Conservation (phyloP, 352 stramenopile genomes). For the Pythium monospermum region DNA sequence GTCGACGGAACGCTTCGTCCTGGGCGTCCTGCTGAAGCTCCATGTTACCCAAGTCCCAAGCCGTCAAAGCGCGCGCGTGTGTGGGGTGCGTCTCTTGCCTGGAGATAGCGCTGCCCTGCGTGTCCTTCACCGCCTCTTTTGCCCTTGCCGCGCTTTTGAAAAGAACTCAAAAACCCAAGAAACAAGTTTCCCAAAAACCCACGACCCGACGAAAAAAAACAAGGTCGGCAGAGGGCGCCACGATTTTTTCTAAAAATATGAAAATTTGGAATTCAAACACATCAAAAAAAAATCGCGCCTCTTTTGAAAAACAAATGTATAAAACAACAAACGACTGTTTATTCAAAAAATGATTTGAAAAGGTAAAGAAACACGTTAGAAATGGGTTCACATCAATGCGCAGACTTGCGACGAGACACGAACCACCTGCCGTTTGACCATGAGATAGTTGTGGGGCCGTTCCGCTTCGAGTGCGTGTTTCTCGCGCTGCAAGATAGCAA, state of each 20-base stretch:
- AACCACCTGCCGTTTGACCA: constrained; percentile 59
- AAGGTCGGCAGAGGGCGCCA: too few species aligned
- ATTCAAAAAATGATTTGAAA: background rate
- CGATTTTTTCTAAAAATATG: constrained; percentile 14
- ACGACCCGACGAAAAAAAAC: too few species aligned
- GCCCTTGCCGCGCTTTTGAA: background rate
- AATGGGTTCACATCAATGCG: constrained; percentile 43
- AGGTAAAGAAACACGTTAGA: too few species aligned
- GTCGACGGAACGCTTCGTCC: constrained; percentile 79
- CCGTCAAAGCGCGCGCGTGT: background rate
- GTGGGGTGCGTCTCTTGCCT: background rate
- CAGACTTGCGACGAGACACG: constrained; percentile 57
- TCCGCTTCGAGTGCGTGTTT: constrained; percentile 58
- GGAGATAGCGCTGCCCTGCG: background rate
- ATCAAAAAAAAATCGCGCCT: constrained; percentile 5
- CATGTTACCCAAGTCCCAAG: too few species aligned
- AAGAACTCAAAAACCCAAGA: background rate
- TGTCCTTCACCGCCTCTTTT: background rate
- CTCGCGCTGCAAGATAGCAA: constrained; percentile 49
- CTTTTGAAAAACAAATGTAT: background rate
- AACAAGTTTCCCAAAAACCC: constrained; percentile 2
- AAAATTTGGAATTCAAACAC: constrained; percentile 24
- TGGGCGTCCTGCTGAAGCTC: constrained; percentile 80
- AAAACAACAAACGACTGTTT: background rate
- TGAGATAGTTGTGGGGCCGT: constrained; percentile 63